Base-by-base conservation (phyloP, 2,329 filamentous ascomycete species). In the Cadophora gregata region DNA sequence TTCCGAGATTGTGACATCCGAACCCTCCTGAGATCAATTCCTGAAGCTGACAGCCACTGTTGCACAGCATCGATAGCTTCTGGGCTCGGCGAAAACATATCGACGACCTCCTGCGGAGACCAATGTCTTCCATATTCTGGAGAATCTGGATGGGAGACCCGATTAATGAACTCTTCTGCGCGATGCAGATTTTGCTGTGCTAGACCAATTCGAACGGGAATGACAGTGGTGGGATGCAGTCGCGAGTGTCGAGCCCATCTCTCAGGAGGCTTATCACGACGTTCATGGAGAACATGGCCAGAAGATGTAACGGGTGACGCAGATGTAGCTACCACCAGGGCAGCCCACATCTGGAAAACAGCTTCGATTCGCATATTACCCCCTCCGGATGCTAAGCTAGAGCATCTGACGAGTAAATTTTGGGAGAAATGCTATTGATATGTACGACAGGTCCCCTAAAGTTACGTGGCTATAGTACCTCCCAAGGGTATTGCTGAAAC, bases 11-110 rank as follows among this genome's bases (percentile, higher is more conserved):
- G 60, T 0, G 85, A 85, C 51, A 85, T 80, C 48, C 77, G 77
- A 51, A 88, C 79, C 4, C 84, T 80, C 3, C 78, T 77, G 2
- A 75, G 74, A 21, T 79, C 72, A 51, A 89, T 84, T 7, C 86
- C 87, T 25, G 82, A 80, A 5, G 77, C 74, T 24, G 79, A 75
- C n/a, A 89, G 80, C 86, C 86, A 89, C 9, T 78, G 71, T 71
- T 81, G 81, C 33, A 88, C 83, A 1, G 81, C 76, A 19, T 81
- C 77, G 3, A 88, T 80, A 5, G 83, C 78, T 50, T 85, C 81
- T 7, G 72, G 56, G 14, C 72, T 72, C 5, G 79, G 79, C 0
- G 81, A 77, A 75, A 84, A 84, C 60, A 78, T 80, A 12, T 80
- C 77, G 9, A 78, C 75, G 2, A 84, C 75, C 70, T 83, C 75